Percentiles rank a stretch among this genome's conserved stretches.
Conservation (phyloP, 768 basidiomycete species). For the Serpula lacrymans region DNA sequence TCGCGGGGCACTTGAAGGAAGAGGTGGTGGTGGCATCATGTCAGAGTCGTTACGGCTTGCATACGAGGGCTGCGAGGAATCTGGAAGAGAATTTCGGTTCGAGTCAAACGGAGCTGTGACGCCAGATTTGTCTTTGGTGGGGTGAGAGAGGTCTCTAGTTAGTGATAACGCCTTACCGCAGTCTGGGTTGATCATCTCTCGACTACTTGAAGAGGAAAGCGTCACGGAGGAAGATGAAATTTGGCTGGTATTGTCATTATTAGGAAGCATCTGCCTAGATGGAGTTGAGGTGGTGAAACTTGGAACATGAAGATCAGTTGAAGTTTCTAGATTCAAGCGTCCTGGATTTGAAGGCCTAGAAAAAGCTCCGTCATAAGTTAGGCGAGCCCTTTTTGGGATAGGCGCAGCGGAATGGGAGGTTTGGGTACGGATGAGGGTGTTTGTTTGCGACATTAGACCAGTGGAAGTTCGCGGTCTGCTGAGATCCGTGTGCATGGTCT, state of each 20-base stretch:
- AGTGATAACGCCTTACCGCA: no score
- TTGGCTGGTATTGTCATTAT: not conserved
- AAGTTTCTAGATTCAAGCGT: no score
- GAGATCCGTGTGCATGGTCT: conserved; percentile 13
- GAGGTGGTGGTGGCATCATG: conserved; percentile 29
- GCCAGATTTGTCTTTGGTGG: no score
- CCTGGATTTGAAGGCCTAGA: no score
- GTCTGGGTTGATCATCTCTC: not conserved
- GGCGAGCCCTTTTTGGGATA: no score
- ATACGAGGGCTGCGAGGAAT: conserved; percentile 29
- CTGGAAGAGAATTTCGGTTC: conserved; percentile 21
- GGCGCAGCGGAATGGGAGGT: no score
- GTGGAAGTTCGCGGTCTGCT: no score
- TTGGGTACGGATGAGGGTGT: no score
- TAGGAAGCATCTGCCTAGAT: not conserved
- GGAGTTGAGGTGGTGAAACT: not conserved
- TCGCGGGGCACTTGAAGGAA: conserved; percentile 15
- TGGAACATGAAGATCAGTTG: not conserved
- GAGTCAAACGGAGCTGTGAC: no score
- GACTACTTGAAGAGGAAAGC: not conserved
- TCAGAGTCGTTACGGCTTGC: conserved; percentile 17
- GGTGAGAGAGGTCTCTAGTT: no score
- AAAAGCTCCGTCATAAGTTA: no score
- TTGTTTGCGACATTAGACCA: no score
- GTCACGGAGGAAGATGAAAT: not conserved